Evolutionary conservation across 1,284 basidiomycete genomes (phyloP), one percentile per base, ranked within the genome.

Genomic region (Rhodotorula glutinis): DNA sequence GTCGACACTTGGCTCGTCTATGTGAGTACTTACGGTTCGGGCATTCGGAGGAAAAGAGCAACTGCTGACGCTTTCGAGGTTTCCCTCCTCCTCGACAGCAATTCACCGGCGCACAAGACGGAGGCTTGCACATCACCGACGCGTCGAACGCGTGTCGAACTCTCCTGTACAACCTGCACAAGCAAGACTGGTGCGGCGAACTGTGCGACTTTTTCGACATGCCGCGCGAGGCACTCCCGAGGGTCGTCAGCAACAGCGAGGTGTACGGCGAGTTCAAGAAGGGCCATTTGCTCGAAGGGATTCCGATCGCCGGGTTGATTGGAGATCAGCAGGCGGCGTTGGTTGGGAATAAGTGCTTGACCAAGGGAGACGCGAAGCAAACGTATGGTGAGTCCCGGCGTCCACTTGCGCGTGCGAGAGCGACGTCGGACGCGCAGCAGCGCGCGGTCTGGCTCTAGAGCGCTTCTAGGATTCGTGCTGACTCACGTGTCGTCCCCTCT

Each of bases 91-190:
- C n/a, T 51, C 29, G 33, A 27, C 77, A 93, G 90, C 91, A 93
- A 79, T 83, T 95, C 25, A 88, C 92, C 9, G 92, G 92, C 64
- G 88, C 89, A 30, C 80, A 81, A 2, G 75, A 82, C 62, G 78
- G 79, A 54, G 86, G 86, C 54, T 81, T 91, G n/a, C 93, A 98
- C 80, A 86, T 96, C 71, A 89, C 88, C 72, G 95, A 98, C 79
- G 88, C 91, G n/a, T 92, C 92, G 63, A 98, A 98, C 78, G 95
- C 95, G 3, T 98, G 94, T 3, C 88, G 95, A 55, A 98, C 95
- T 0, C 87, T 98, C 64, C 86, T 98, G 63, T 86, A 97, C 80
- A 91, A 95, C 77, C 83, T 94, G 64, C 82, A 82, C 55, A 90
- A 87, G 1, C 84, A 96, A 44, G 75, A 87, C 76, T 98, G 93